Evolutionary conservation across 768 basidiomycete genomes (phyloP).

Genomic region (Sutorius australiensis): DNA sequence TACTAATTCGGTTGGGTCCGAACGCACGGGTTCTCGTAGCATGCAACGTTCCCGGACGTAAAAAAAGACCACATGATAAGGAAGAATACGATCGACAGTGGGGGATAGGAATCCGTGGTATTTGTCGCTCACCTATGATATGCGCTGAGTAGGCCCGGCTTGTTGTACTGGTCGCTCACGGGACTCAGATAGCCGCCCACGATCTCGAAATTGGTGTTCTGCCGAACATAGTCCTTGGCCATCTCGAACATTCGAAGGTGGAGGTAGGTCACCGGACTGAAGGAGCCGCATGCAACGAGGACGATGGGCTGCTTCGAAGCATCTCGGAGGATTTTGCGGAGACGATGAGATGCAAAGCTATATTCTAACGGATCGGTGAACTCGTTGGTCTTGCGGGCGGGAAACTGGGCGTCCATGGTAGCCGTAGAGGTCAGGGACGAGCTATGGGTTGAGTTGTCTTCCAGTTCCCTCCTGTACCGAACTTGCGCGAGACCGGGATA

Average conservation of each 20-base stretch:
- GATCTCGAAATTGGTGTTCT: conserved; percentile 91
- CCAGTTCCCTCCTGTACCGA: neutral
- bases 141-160: conserved; percentile 87
- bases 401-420: conserved; percentile 26
- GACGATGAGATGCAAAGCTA: conserved; percentile 63
- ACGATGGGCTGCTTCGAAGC: conserved; percentile 79
- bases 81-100: neutral
- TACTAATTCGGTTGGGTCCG: conserved; percentile 7
- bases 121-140: conserved; percentile 69
- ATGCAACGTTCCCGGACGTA: neutral
- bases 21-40: conserved; percentile 4
- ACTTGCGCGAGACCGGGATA: neutral
- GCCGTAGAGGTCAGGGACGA: conserved; percentile 8
- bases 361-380: conserved; percentile 69
- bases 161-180: conserved; percentile 95
- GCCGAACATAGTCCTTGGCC: conserved; percentile 94
- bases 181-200: conserved; percentile 96
- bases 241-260: conserved; percentile 99
- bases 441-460: neutral
- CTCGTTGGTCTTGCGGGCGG: conserved; percentile 16
- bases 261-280: conserved; percentile 97
- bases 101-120: neutral
- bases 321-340: conserved; percentile 54
- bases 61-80: neutral
- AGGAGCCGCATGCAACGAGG: conserved; percentile 95